Evolutionary conservation across 2,329 filamentous ascomycete genomes (phyloP), one percentile per base, ranked within the genome.

Genomic region (Tolypocladium cylindrosporum): DNA sequence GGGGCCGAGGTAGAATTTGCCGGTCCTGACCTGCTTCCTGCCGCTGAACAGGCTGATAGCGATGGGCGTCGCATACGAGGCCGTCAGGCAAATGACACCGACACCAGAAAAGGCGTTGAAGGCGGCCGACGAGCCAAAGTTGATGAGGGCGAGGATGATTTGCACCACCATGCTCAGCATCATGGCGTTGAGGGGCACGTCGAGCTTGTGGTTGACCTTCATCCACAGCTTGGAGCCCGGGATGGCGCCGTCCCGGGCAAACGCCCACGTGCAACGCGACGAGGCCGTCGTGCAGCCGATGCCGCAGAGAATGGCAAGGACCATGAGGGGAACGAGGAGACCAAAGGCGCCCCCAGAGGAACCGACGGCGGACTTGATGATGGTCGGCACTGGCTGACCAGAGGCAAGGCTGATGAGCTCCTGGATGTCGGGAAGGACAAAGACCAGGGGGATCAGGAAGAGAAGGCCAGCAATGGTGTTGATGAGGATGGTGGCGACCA

Each of bases 31-130:
- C 59, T 85, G 79, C 65, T 79, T 77, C 53, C 87, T 83, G 13
- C 84, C 79, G 31, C 79, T 79, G 57, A 84, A 66, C 64, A 89
- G 71, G 57, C 81, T 89, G 60, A 88, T 82, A 31, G 80, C 77
- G 57, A 90, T 86, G 21, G 88, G 87, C 1, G 78, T 78, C 41
- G 83, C 85, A 66, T 90, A 91, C 55, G 85, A 83, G 43, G 85
- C 76, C 0, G 87, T 90, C 67, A 87, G 74, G 66, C 80, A 86
- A 66, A 89, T 89, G 69, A 89, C 86, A 65, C 85, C 85, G 21
- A 87, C 83, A 60, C 85, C 84, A 0, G 83, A 86, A 70, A 89
- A 89, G 58, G 86, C 86, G 67, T 86, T 88, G 76, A 88, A 89
- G n/a, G 86, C 86, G 13, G 84, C 81, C 0, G 78, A 72, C 2